These are phyloP conservation scores for Cytospora paraplurivora DNA, from an alignment of 2,329 filamentous ascomycete genomes.

Conservation along the genomic window DNA sequence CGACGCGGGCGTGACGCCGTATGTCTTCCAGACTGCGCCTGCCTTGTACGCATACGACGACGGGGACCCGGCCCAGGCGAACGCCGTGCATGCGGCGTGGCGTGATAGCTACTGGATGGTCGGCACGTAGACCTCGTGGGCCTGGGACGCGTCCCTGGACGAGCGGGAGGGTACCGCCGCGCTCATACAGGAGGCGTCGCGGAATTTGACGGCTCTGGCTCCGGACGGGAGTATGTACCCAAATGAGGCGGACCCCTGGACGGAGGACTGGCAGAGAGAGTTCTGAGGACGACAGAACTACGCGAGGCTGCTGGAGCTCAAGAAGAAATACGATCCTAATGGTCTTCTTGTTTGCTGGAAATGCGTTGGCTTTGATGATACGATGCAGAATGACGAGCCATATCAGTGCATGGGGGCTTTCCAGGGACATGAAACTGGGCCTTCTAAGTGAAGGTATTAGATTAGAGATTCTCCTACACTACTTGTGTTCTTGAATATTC, in stretches of 20 bases:
- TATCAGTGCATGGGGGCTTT: neutral
- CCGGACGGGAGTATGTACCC: constrained; percentile 34
- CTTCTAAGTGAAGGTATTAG: no score
- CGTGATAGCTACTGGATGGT: neutral
- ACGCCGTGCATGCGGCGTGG: no score
- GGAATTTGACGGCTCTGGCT: neutral
- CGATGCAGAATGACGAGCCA: neutral
- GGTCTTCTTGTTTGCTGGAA: neutral
- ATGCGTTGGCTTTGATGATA: neutral
- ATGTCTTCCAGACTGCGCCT: no score
- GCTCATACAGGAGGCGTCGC: neutral
- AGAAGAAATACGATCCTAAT: constrained; percentile 43
- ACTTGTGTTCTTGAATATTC: no score
- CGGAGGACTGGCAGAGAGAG: constrained; percentile 35
- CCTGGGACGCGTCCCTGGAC: neutral
- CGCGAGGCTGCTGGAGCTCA: constrained; percentile 37
- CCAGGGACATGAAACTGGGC: no score
- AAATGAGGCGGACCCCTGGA: constrained; percentile 45
- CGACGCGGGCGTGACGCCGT: no score
- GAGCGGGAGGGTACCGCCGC: neutral
- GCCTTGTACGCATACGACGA: no score
- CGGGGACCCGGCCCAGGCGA: no score
- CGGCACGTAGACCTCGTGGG: neutral
- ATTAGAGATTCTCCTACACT: no score
- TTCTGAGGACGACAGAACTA: constrained; percentile 42